Base-by-base conservation (phyloP, 1,284 basidiomycete genomes). In the Tetrapyrgos nigripes region DNA sequence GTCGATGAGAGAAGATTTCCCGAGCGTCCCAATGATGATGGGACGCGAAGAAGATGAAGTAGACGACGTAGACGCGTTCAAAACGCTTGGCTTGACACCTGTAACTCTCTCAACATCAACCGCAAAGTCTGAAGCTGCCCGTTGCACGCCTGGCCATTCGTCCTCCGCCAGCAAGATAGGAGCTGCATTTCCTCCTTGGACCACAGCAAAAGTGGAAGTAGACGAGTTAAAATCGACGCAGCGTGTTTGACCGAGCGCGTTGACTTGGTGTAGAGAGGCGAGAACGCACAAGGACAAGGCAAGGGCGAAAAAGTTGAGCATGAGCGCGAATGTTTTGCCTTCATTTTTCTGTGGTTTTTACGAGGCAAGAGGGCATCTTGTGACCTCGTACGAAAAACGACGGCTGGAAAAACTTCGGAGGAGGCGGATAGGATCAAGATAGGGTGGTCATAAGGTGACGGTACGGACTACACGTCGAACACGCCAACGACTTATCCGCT, bases 1-100 rank as follows among this genome's bases (percentile, higher is more conserved):
- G 53, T 82, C 74, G 51, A 88, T 84, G 23, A 89, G 75, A 1
- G 83, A 79, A 0, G 87, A 87, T 55, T 83, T 80, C 21, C 84
- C 85, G n/a, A 87, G 76, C 2, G 87, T 89, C 6, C 88, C 88
- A 29, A 90, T 74, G 61, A 90, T 83, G 61, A 90, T 83, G 0
- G 82, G 83, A 3, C 74, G 67, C 11, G 66, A 57, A 23, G 73
- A 61, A 17, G 14, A 5, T 5, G 37, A 40, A 9, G 37, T n/a
- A 14, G 70, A 62, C 40, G 65, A 62, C 3, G 68, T 57, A 24
- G 72, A 64, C 14, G 83, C 83, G 66, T 86, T 88, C 24, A 73
- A 68, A 17, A 85, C 61, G 3, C 72, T 60, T 1, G 84, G 84
- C 55, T 76, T 78, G 50, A 78, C 72, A 4, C 83, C 83, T 0